These are phyloP conservation scores for Sphagnurus paluster DNA, from an alignment of 1,284 basidiomycete genomes.

Conservation along the genomic window DNA sequence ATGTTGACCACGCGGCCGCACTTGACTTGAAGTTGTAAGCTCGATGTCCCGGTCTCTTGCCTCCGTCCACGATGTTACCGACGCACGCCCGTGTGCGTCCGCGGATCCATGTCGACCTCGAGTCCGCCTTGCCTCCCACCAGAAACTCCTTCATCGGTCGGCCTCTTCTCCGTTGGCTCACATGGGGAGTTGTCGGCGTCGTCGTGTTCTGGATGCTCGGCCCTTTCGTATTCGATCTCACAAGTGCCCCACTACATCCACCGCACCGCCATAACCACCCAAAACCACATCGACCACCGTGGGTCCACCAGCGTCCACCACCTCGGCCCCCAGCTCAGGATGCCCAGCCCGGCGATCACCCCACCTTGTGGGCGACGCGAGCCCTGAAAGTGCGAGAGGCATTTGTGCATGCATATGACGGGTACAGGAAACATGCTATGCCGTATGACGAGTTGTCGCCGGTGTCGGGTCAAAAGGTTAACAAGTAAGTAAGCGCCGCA, in stretches of 20 bases:
- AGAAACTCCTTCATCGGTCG: constrained; percentile 13
- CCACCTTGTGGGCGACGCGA: constrained; percentile 21
- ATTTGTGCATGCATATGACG: constrained; percentile 60
- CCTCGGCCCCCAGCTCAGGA: constrained; percentile 5
- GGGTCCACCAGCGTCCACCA: constrained; percentile 5
- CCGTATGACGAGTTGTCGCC: constrained; percentile 64
- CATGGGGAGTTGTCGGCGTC: constrained; percentile 20
- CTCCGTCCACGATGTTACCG: constrained; percentile 11
- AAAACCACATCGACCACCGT: background rate
- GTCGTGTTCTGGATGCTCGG: constrained; percentile 23
- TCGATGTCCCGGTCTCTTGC: too few species aligned
- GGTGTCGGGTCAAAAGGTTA: constrained; percentile 38
- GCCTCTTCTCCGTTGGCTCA: constrained; percentile 26
- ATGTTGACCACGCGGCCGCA: background rate
- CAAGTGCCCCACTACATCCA: too few species aligned
- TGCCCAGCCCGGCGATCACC: background rate
- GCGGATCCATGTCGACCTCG: constrained; percentile 16
- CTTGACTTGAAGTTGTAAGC: too few species aligned
- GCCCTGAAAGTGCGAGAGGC: constrained; percentile 52
- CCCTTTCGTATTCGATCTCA: constrained; percentile 8
- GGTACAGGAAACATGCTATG: constrained; percentile 52
- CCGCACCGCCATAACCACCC: constrained; percentile 4
- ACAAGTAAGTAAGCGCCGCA: constrained; percentile 31
- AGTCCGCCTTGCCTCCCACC: constrained; percentile 10
- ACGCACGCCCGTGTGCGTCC: constrained; percentile 13